Base-by-base conservation (phyloP, 345 rosid genomes). In the Salix viminalis region DNA sequence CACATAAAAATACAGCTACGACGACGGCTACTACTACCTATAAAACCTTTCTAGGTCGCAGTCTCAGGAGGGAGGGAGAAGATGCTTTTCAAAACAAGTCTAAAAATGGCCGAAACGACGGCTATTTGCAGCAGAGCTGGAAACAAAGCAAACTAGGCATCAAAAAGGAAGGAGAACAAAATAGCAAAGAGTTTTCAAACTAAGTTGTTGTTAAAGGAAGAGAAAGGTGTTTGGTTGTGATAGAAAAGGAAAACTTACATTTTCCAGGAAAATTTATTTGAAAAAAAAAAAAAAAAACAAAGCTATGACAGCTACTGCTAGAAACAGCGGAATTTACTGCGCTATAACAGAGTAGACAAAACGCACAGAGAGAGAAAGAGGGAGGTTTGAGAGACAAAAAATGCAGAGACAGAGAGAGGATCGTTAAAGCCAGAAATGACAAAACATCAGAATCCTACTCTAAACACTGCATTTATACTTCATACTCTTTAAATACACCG, bases 371-470 rank as follows among this genome's bases (percentile, higher is more conserved):
- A 18, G 62, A 66, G 75, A 44, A 61, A 69, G 44, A 18, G 62
- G 62, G 75, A 67, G 80, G 58, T 65, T 48, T 74, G 26, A 77
- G 41, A 19, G 8, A 23, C 48, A 28, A 69, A 69, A 34, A 74
- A 24, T 72, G 19, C 56, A 70, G 70, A 32, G 86, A 88, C 88
- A 79, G 46, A 80, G 83, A 72, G 82, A 65, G 67, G 75, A 82
- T 81, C 30, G 54, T n/a, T 69, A 77, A 70, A 67, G 83, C 70
- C 70, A 70, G 79, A 87, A 78, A 81, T 82, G 83, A 83, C 83
- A 70, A 80, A 85, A 65, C 82, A 81, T 26, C 62, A 61, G 77
- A 73, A 79, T 76, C 84, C 61, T 19, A 32, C 64, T 69, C 78
- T 69, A 77, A 24, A 54, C 54, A 64, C 48, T 44, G 69, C 73